Evolutionary conservation across 2,329 filamentous ascomycete species (phyloP).

Genomic region (Exserohilum turcica): DNA sequence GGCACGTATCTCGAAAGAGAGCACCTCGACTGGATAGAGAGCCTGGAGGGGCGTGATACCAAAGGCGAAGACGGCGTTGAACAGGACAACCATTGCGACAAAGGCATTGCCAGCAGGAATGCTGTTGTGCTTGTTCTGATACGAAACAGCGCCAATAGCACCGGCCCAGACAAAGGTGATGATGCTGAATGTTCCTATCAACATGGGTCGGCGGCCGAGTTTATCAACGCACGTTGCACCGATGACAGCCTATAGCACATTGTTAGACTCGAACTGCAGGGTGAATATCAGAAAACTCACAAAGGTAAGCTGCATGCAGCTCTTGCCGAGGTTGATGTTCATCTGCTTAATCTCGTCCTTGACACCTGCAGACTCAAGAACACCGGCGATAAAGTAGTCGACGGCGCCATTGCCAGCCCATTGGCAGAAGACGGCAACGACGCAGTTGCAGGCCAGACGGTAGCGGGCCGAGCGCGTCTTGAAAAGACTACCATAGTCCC

Average conservation of each 20-base stretch:
- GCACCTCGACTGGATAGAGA: slow-evolving; percentile 43
- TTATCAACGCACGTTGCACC: slow-evolving; percentile 44
- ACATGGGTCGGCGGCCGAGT: slow-evolving; percentile 40
- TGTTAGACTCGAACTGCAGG: no score
- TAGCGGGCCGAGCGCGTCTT: slow-evolving; percentile 56
- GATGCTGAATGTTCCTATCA: slow-evolving; percentile 33
- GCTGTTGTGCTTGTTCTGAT: slow-evolving; percentile 18
- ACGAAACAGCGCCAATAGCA: slow-evolving; percentile 24
- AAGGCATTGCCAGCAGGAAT: slow-evolving; percentile 32
- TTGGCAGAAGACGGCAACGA: slow-evolving; percentile 58
- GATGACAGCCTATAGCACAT: slow-evolving; percentile 30
- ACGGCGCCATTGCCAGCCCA: slow-evolving; percentile 51
- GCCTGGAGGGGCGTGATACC: slow-evolving; percentile 45
- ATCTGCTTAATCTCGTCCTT: slow-evolving; percentile 39
- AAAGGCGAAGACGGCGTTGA: slow-evolving; percentile 40
- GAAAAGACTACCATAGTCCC: slow-evolving; percentile 60
- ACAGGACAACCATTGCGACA: slow-evolving; percentile 43
- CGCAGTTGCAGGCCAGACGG: slow-evolving; percentile 57
- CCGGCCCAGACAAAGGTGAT: slow-evolving; percentile 35
- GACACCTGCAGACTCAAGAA: slow-evolving; percentile 45
- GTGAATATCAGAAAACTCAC: slow-evolving; percentile 8
- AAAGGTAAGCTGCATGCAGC: slow-evolving; percentile 43
- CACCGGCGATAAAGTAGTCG: slow-evolving; percentile 39
- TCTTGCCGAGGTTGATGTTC: slow-evolving; percentile 44
- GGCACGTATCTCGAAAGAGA: slow-evolving; percentile 43